Conservation (phyloP, 139 green algal genomes). For the Diplosphaera chodatii region DNA sequence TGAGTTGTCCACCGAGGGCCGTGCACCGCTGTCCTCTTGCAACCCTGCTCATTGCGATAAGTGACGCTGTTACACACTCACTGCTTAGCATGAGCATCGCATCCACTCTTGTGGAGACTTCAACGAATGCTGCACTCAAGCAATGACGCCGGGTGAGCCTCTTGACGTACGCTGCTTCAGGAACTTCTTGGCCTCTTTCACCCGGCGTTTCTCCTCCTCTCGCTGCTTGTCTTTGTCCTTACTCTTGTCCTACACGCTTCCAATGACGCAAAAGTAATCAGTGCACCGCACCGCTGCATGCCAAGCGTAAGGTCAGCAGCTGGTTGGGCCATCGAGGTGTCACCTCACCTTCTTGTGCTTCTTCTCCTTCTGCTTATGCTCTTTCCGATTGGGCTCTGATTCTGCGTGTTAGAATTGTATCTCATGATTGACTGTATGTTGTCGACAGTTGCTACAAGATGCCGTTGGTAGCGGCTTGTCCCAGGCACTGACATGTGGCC, state of each 20-base stretch:
- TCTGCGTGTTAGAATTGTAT: no score
- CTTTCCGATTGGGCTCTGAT: background rate
- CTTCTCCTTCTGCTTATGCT: conserved; percentile 18
- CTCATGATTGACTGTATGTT: no score
- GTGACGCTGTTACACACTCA: background rate
- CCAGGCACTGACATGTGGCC: background rate
- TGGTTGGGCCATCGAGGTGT: background rate
- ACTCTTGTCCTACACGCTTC: no score
- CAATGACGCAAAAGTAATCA: no score
- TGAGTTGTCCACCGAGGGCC: background rate
- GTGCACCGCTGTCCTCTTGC: background rate
- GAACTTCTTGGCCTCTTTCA: conserved; percentile 32
- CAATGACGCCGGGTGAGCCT: background rate
- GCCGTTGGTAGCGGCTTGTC: no score
- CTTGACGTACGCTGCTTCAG: conserved; percentile 27
- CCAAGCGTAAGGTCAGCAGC: no score
- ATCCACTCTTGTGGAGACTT: no score
- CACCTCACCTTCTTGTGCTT: conserved; percentile 19
- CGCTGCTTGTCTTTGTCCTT: conserved; percentile 29
- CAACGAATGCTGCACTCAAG: background rate
- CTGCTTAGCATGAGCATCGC: background rate
- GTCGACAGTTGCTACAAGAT: no score
- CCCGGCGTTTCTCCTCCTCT: conserved; percentile 18
- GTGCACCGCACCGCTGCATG: no score
- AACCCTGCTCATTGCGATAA: background rate